These are phyloP conservation scores for Dendrobium chrysotoxum DNA, from an alignment of 106 monocot genomes.

Conservation along the genomic window DNA sequence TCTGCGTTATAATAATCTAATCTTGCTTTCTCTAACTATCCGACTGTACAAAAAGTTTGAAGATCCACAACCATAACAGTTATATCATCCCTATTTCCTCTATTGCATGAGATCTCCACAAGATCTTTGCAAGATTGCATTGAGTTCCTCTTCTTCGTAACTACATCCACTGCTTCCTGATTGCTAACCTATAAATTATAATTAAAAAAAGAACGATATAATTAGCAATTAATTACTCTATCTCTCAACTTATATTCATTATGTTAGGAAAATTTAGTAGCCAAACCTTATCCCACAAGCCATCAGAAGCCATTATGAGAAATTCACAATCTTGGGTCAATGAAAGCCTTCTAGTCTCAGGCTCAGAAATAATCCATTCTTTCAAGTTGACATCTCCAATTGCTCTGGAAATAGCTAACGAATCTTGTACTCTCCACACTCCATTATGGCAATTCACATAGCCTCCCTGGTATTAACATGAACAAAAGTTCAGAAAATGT, in stretches of 20 bases:
- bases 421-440: slow-evolving; percentile 70
- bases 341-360: slow-evolving; percentile 25
- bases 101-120: slow-evolving; percentile 38
- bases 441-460: slow-evolving; percentile 52
- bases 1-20: neutral
- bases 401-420: slow-evolving; percentile 36
- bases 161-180: slow-evolving; percentile 68
- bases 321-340: slow-evolving; percentile 42
- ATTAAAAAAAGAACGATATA: neutral
- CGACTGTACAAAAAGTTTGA: slow-evolving; percentile 24
- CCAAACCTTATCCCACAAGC: slow-evolving; percentile 38
- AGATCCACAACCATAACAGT: slow-evolving; percentile 77
- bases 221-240: neutral
- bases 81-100: slow-evolving; percentile 65
- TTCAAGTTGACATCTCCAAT: slow-evolving; percentile 48
- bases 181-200: slow-evolving; percentile 34
- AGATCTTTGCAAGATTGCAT: slow-evolving; percentile 51
- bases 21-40: neutral
- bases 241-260: neutral
- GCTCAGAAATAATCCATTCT: slow-evolving; percentile 59
- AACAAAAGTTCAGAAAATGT: too few relatives aligned
- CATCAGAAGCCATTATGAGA: slow-evolving; percentile 53
- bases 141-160: slow-evolving; percentile 12
- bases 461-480: slow-evolving; percentile 42
- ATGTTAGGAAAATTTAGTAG: neutral